Evolutionary conservation across 352 stramenopile species (phyloP), one percentile per base, ranked within the genome.

Genomic region (Phytopythium delawarense): DNA sequence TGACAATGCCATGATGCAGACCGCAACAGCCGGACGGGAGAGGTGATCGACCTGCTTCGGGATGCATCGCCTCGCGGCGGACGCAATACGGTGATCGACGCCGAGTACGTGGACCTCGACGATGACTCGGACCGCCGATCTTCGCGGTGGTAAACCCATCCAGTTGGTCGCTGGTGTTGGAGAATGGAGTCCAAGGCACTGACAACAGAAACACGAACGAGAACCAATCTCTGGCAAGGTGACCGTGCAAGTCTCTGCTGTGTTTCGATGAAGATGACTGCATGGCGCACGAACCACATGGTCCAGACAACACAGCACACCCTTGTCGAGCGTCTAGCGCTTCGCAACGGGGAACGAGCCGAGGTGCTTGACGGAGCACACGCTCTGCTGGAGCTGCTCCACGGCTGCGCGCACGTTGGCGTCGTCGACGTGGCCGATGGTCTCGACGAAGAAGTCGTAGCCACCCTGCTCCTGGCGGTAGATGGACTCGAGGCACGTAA

Each of bases 381-480:
- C 72, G 2, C 66, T 63, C 12, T 64, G 63, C 57, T 83, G 69
- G 28, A 94, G 67, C 53, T 84, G 65, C 30, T 83, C 66, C 11
- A 94, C 62, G 3, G 85, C 87, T 32, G 63, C 61, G 7, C 75
- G 67, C 23, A 93, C 79, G 45, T 87, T 84, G 5, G 55, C 52
- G 58, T 96, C 84, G 51, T 94, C 78, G 55, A 86, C 77, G 61
- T 95, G 83, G 39, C 83, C 87, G 42, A 84, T 64, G 42, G 94
- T 82, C 66, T 96, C 86, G 34, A 94, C 73, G 51, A 95, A 95
- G 56, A 96, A 96, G 61, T 92, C 84, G 61, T 91, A 95, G 45
- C 87, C 85, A 20, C 78, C 75, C 42, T 83, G 62, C 20, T 89
- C 76, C 51, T 81, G 63, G 7, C 85, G 83, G 55, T 92, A 92